A percentile compares a stretch with the other conserved stretches of the same genome.
These are phyloP conservation scores for Populus euphratica DNA, from an alignment of 345 rosid species.

Conservation along the genomic window DNA sequence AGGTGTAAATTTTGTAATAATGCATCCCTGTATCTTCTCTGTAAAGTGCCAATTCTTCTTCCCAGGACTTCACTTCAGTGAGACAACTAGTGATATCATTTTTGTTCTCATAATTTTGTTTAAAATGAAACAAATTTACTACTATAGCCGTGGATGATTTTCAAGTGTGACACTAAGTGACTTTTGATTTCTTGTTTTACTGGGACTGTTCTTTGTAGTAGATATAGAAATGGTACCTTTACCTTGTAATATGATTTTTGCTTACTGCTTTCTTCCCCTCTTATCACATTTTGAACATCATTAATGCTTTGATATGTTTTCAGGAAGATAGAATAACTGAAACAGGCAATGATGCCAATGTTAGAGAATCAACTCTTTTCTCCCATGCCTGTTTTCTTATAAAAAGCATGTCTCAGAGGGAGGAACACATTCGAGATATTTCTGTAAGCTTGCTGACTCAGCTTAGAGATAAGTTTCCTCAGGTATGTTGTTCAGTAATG, in stretches of 20 bases:
- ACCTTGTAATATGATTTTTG: slow-evolving; percentile 1
- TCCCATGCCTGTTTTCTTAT: slow-evolving; percentile 91
- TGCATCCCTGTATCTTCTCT: neutral
- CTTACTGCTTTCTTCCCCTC: slow-evolving; percentile 14
- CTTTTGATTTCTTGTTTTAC: neutral
- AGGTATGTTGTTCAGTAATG: slow-evolving; percentile 45
- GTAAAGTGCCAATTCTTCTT: neutral
- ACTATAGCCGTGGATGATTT: neutral
- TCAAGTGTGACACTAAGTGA: neutral
- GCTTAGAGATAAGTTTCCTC: slow-evolving; percentile 95
- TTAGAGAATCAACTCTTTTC: slow-evolving; percentile 73
- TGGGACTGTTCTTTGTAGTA: neutral
- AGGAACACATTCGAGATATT: slow-evolving; percentile 84
- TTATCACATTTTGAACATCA: slow-evolving; percentile 11
- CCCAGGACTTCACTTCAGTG: neutral
- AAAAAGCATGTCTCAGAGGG: slow-evolving; percentile 92
- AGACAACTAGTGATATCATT: neutral
- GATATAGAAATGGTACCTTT: neutral
- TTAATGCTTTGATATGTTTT: slow-evolving; percentile 31
- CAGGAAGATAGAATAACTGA: slow-evolving; percentile 87
- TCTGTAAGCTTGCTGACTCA: slow-evolving; percentile 80
- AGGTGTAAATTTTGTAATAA: neutral
- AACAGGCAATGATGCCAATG: slow-evolving; percentile 72
- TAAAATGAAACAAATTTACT: neutral
- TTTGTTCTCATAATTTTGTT: neutral